A percentile compares a stretch with the other conserved stretches of the same genome.
Conservation (phyloP, 257 asterid genomes). For the Lycium barbarum region DNA sequence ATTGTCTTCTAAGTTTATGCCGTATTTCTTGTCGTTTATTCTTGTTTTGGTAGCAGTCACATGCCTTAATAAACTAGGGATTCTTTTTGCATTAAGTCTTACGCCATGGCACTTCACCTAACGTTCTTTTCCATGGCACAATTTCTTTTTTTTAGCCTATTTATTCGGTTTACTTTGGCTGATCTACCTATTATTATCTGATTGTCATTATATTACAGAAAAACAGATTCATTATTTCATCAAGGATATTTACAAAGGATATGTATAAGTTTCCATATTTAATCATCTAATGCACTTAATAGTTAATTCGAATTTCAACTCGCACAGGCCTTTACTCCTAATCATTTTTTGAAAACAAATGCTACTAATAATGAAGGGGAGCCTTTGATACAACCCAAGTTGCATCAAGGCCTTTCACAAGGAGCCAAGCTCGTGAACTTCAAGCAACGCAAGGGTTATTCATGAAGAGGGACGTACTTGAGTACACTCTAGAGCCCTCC, state of each 20-base stretch:
- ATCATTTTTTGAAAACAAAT: too few species aligned
- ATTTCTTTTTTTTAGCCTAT: background rate
- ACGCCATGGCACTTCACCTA: background rate
- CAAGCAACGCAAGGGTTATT: too few species aligned
- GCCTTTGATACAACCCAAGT: too few species aligned
- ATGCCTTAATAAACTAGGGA: background rate
- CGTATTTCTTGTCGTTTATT: background rate
- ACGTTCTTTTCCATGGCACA: background rate
- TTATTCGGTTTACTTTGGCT: background rate
- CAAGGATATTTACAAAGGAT: background rate
- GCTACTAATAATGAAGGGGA: too few species aligned
- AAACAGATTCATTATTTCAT: background rate
- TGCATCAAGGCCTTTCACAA: too few species aligned
- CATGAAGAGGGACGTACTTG: too few species aligned
- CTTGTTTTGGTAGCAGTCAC: constrained; percentile 19
- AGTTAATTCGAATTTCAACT: too few species aligned
- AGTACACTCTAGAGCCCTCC: too few species aligned
- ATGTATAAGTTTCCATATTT: too few species aligned
- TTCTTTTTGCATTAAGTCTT: background rate
- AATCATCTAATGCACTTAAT: too few species aligned
- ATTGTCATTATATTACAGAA: background rate
- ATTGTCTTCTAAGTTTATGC: background rate
- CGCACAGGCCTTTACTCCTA: too few species aligned
- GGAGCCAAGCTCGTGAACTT: too few species aligned
- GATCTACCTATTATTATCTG: background rate